These are phyloP conservation scores for Hyparrhenia diplandra DNA, from an alignment of 176 grass and related monocot genomes.

Conservation along the genomic window DNA sequence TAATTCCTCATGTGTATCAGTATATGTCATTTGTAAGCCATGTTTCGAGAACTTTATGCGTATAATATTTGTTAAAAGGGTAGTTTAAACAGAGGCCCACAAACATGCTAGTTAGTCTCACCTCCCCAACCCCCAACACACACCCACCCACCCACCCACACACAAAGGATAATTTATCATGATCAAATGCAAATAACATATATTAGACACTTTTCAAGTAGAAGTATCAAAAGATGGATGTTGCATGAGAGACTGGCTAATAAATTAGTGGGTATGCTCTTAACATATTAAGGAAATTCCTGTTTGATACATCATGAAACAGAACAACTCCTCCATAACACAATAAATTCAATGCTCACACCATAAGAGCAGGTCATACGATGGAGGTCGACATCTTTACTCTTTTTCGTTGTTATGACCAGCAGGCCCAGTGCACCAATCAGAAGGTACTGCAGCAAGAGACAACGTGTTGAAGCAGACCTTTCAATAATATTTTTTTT, in stretches of 20 bases:
- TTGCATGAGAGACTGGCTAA: background rate
- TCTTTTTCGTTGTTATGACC: constrained; percentile 72
- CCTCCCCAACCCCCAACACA: too few relatives aligned
- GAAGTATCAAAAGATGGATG: background rate
- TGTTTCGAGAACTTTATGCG: background rate
- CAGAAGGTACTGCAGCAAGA: constrained; percentile 45
- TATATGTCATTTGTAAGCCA: background rate
- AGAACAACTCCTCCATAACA: background rate
- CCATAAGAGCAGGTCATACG: background rate
- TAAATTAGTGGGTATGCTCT: background rate
- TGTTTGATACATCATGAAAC: constrained; percentile 2
- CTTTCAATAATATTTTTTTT: background rate
- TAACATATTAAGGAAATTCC: background rate
- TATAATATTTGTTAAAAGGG: background rate
- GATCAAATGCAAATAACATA: background rate
- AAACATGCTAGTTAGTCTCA: background rate
- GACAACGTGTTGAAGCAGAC: background rate
- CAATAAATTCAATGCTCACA: background rate
- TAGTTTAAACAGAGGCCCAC: background rate
- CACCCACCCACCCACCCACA: too few relatives aligned
- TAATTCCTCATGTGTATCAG: too few relatives aligned
- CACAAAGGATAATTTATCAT: background rate
- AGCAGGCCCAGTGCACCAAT: constrained; percentile 50
- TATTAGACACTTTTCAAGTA: background rate
- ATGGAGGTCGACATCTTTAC: constrained; percentile 1